These are phyloP conservation scores for Trametopsis cervina DNA, from an alignment of 768 basidiomycete species.

Conservation along the genomic window DNA sequence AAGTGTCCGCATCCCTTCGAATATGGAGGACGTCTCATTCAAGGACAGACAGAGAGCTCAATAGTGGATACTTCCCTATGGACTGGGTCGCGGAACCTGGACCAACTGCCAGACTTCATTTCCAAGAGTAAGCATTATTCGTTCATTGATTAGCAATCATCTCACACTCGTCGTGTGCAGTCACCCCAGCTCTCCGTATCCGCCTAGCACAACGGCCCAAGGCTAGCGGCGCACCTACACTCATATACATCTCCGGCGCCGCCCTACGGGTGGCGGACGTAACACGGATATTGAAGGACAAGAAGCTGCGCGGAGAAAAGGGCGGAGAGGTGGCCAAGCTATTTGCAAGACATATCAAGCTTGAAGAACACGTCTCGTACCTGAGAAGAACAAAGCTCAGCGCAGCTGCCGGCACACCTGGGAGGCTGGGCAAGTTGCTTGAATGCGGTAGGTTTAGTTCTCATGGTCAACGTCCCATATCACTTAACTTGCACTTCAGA, in stretches of 20 bases:
- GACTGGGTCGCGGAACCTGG: conserved; percentile 64
- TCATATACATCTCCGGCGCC: conserved; percentile 81
- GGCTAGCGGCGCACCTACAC: conserved; percentile 74
- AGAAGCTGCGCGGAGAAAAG: conserved; percentile 67
- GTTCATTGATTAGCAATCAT: background rate
- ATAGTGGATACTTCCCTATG: conserved; percentile 74
- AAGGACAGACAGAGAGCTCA: conserved; percentile 52
- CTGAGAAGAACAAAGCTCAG: conserved; percentile 81
- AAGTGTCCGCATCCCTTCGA: conserved; percentile 20
- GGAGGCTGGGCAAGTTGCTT: conserved; percentile 81
- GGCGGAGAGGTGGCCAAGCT: conserved; percentile 91
- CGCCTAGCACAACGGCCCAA: conserved; percentile 74
- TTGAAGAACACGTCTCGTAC: conserved; percentile 80
- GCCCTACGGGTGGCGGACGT: conserved; percentile 90
- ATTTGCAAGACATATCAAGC: conserved; percentile 92
- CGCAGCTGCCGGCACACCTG: conserved; percentile 88
- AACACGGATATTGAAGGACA: conserved; percentile 64
- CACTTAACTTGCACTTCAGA: conserved; percentile 37
- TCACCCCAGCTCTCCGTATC: conserved; percentile 57
- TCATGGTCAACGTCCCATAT: background rate
- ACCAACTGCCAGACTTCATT: conserved; percentile 71
- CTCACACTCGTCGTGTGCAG: conserved; percentile 29
- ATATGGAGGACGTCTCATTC: conserved; percentile 26
- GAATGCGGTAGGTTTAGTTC: conserved; percentile 18
- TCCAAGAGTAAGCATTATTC: conserved; percentile 51